phyloP scores from a whole-genome alignment of 2,329 filamentous ascomycete genomes.

The Aspergillus sp. region DNA sequence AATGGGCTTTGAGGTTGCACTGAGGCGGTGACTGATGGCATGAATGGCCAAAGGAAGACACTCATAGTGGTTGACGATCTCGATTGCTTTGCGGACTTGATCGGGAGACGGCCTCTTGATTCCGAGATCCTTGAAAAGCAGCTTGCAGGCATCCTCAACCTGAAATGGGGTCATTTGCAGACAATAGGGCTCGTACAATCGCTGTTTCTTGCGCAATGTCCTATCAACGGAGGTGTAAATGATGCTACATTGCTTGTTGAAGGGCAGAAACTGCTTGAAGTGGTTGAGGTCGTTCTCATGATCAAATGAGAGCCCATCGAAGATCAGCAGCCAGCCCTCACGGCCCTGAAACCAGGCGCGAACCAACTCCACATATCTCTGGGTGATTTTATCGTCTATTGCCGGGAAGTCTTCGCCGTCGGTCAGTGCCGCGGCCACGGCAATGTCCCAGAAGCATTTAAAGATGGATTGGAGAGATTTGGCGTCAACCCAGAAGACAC shows the following conservation, averaged over 20 bases:
- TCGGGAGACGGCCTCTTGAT: slow-evolving; percentile 56
- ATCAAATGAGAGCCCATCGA: slow-evolving; percentile 66
- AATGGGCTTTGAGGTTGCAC: slow-evolving; percentile 60
- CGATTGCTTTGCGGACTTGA: slow-evolving; percentile 58
- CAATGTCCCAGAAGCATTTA: slow-evolving; percentile 66
- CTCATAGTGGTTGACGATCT: slow-evolving; percentile 64
- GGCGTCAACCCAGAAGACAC: slow-evolving; percentile 69
- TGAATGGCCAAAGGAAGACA: slow-evolving; percentile 68
- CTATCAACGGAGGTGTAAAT: slow-evolving; percentile 68
- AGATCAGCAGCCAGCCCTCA: slow-evolving; percentile 65
- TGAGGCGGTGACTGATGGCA: slow-evolving; percentile 62
- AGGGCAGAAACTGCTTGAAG: slow-evolving; percentile 63
- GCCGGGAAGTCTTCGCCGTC: slow-evolving; percentile 43
- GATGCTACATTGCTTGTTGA: slow-evolving; percentile 61
- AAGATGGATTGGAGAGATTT: slow-evolving; percentile 59
- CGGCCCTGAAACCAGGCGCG: slow-evolving; percentile 61
- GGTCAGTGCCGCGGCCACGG: slow-evolving; percentile 54
- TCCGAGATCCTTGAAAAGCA: slow-evolving; percentile 63
- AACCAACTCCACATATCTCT: slow-evolving; percentile 57
- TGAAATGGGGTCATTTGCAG: slow-evolving; percentile 58
- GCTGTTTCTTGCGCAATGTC: slow-evolving; percentile 55
- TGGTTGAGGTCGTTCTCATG: slow-evolving; percentile 51
- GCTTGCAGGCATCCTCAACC: slow-evolving; percentile 57
- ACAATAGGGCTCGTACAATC: slow-evolving; percentile 60
- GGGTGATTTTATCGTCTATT: slow-evolving; percentile 39